Percentiles rank a stretch among this genome's conserved stretches.
These are phyloP conservation scores for Basipetospora chlamydospora DNA, from an alignment of 2,329 filamentous ascomycete species.

Conservation along the genomic window DNA sequence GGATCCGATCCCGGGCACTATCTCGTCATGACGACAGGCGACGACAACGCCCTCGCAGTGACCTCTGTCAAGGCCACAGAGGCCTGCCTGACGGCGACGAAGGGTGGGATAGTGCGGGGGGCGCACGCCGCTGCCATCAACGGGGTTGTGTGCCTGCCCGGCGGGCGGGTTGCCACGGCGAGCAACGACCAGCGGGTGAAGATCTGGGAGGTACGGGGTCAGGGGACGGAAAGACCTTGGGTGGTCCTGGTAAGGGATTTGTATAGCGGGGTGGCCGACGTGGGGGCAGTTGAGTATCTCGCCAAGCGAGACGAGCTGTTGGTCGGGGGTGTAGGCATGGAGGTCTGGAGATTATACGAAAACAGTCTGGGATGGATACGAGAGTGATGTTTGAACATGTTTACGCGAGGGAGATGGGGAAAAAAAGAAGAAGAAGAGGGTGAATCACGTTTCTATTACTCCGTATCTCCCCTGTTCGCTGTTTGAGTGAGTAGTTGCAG, in stretches of 20 bases:
- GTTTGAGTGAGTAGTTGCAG: too few species aligned
- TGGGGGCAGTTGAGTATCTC: conserved; percentile 34
- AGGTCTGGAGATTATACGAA: conserved; percentile 24
- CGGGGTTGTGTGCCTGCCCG: conserved; percentile 17
- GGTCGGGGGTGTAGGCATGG: conserved; percentile 31
- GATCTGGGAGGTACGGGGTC: conserved; percentile 25
- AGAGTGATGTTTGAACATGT: too few species aligned
- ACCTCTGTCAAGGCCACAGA: conserved; percentile 17
- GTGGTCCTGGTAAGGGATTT: conserved; percentile 30
- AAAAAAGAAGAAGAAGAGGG: too few species aligned
- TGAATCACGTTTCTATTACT: too few species aligned
- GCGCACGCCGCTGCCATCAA: conserved; percentile 65
- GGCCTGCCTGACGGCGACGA: neutral
- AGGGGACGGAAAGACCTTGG: conserved; percentile 8
- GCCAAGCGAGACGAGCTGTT: conserved; percentile 15
- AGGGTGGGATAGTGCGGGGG: conserved; percentile 23
- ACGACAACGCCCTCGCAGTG: conserved; percentile 68
- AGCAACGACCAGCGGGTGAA: conserved; percentile 50
- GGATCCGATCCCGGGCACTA: conserved; percentile 70
- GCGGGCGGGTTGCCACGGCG: conserved; percentile 1
- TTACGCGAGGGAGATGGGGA: too few species aligned
- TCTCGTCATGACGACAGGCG: conserved; percentile 62
- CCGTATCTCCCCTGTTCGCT: too few species aligned
- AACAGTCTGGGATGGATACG: too few species aligned
- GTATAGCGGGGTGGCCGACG: conserved; percentile 47